phyloP scores from a whole-genome alignment of 805 yeast genomes.

The Ogataea allantospora region DNA sequence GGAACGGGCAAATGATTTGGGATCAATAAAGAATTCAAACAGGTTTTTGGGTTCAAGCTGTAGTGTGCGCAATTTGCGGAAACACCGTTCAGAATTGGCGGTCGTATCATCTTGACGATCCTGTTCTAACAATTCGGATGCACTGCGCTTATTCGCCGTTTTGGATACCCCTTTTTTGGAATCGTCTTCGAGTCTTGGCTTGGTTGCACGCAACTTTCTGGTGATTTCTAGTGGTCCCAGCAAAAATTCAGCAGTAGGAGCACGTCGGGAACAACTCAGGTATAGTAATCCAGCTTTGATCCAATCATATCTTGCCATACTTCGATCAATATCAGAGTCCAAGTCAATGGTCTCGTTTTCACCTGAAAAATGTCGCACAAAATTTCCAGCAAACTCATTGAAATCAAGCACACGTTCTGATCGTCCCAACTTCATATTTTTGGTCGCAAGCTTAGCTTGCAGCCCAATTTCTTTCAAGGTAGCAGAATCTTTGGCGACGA shows the following conservation, averaged over 20 bases:
- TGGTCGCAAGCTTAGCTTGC: conserved; percentile 62
- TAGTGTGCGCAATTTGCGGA: conserved; percentile 26
- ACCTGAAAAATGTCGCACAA: conserved; percentile 35
- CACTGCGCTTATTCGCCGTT: conserved; percentile 55
- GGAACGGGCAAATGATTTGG: conserved; percentile 70
- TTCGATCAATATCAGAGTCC: conserved; percentile 19
- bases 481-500: conserved; percentile 63
- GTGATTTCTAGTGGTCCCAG: conserved; percentile 70
- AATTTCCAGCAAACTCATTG: conserved; percentile 44
- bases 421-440: conserved; percentile 58
- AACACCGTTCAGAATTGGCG: conserved; percentile 57
- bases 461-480: conserved; percentile 59
- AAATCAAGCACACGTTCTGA: conserved; percentile 49
- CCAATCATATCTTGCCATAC: conserved; percentile 52
- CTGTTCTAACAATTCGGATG: conserved; percentile 47
- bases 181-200: conserved; percentile 43
- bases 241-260: conserved; percentile 57
- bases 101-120: conserved; percentile 59
- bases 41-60: conserved; percentile 50
- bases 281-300: conserved; percentile 53
- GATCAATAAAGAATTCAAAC: conserved; percentile 69
- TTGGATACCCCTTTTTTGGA: conserved; percentile 36
- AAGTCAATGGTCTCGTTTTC: conserved; percentile 24
- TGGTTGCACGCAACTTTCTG: conserved; percentile 40
- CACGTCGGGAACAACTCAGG: conserved; percentile 43